Evolutionary conservation across 805 yeast species (phyloP), one percentile per base, ranked within the genome.

Genomic region (Schizosaccharomyces japonicus): DNA sequence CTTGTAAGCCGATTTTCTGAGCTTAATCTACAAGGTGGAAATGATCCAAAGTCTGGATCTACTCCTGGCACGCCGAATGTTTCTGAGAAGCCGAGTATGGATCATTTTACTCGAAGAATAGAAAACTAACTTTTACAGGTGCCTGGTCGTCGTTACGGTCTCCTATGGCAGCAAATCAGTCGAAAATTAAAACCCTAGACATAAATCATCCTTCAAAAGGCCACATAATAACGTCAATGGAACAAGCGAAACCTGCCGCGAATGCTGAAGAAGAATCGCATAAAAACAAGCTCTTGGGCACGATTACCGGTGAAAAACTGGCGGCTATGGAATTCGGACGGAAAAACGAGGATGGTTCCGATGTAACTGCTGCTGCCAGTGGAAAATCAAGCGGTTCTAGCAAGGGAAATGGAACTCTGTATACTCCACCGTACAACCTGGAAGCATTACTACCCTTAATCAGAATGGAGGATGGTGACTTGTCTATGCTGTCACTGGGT

Each of bases 401-500:
- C n/a, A n/a, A n/a, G n/a, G n/a, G n/a, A n/a, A n/a, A n/a, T n/a
- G n/a, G n/a, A n/a, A n/a, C n/a, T n/a, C n/a, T n/a, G 27, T 19
- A 17, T 23, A 27, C 27, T 8, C 17, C 17, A 19, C 52, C 51
- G 55, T 82, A 67, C 59, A 93, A 93, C 1, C 60, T 83, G 49
- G 68, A 69, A 49, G 85, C 84, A 0, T 62, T 82, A 34, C 54
- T 71, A 13, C 67, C 75, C 15, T 65, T 80, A 17, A 66, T 79
- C 45, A 70, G 69, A 49, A 71, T 73, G 70, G 81, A 76, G 48
- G 70, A 71, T 50, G 67, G 61, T 31, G 87, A 78, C 50, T 70
- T 73, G 50, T 71, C 75, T 8, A 68, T 73, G 19, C 72, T 78
- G 46, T 79, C 85, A 4, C 66, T 79, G 49, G 94, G 94, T 7